Percentiles rank a stretch among this genome's conserved stretches.
Conservation (phyloP, 2,329 filamentous ascomycete species). For the Microdochium paspali region DNA sequence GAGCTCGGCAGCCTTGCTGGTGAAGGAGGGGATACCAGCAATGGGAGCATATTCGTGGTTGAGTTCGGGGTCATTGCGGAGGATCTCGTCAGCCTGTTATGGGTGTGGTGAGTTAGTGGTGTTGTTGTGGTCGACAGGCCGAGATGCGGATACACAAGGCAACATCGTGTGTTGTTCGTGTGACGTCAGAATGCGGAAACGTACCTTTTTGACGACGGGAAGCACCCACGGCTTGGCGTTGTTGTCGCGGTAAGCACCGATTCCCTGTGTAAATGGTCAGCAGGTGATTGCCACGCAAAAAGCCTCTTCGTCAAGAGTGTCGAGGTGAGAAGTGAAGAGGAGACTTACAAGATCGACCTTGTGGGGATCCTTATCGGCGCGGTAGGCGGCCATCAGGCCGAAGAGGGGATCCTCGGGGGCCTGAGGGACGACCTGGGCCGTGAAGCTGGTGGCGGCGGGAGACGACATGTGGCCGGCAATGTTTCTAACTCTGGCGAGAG, state of each 20-base stretch:
- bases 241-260: slow-evolving; percentile 92
- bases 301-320: background rate
- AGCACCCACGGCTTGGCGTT: slow-evolving; percentile 96
- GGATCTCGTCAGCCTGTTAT: slow-evolving; percentile 77
- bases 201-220: slow-evolving; percentile 91
- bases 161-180: background rate
- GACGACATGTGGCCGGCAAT: slow-evolving; percentile 65
- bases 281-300: slow-evolving; percentile 2
- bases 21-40: slow-evolving; percentile 78
- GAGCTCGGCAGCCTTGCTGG: slow-evolving; percentile 80
- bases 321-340: slow-evolving; percentile 1
- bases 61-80: slow-evolving; percentile 78
- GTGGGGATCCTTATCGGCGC: slow-evolving; percentile 62
- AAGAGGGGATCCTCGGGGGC: slow-evolving; percentile 95
- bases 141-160: too few species aligned
- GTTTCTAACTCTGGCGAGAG: slow-evolving; percentile 44
- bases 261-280: slow-evolving; percentile 33
- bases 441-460: slow-evolving; percentile 57
- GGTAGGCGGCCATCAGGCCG: slow-evolving; percentile 81
- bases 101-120: slow-evolving; percentile 10
- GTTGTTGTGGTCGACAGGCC: background rate
- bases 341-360: slow-evolving; percentile 82
- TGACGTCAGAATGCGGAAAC: slow-evolving; percentile 9
- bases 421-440: slow-evolving; percentile 68
- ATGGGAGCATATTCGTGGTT: slow-evolving; percentile 99